Percentiles rank a stretch among this genome's conserved stretches.
Conservation (phyloP, 2,329 filamentous ascomycete genomes). For the Berkeleyomyces basicola region DNA sequence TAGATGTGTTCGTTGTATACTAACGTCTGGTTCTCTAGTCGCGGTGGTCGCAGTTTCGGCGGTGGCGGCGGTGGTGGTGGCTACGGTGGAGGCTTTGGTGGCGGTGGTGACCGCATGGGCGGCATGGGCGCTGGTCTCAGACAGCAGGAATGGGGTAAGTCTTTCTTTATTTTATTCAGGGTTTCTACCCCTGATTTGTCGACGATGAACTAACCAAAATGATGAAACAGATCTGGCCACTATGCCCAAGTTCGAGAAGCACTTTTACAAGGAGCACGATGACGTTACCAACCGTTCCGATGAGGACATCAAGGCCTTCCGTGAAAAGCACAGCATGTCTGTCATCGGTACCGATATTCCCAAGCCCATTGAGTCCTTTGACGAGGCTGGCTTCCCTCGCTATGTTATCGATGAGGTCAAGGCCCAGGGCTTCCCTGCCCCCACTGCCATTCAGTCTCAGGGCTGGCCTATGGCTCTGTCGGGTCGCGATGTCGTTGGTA, state of each 20-base stretch:
- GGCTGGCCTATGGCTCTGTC: conserved; percentile 98
- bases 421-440: conserved; percentile 84
- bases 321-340: conserved; percentile 69
- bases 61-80: conserved; percentile 20
- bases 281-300: conserved; percentile 57
- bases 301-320: conserved; percentile 75
- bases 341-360: conserved; percentile 68
- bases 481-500: conserved; percentile 95
- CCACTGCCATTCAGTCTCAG: conserved; percentile 93
- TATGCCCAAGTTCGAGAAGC: conserved; percentile 95
- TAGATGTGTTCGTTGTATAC: conserved; percentile 12
- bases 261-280: conserved; percentile 93
- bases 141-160: conserved; percentile 75
- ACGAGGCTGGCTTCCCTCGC: conserved; percentile 89
- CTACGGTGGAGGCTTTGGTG: conserved; percentile 36
- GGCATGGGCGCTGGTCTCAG: conserved; percentile 77
- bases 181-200: too few relatives aligned
- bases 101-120: conserved; percentile 85
- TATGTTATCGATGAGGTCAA: conserved; percentile 99
- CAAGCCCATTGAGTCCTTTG: conserved; percentile 90
- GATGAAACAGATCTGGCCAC: conserved; percentile 46
- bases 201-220: not conserved
- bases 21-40: conserved; percentile 22
- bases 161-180: not conserved
- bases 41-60: conserved; percentile 23